phyloP scores from a whole-genome alignment of 176 grass and related monocot species.

The Otatea glauca region DNA sequence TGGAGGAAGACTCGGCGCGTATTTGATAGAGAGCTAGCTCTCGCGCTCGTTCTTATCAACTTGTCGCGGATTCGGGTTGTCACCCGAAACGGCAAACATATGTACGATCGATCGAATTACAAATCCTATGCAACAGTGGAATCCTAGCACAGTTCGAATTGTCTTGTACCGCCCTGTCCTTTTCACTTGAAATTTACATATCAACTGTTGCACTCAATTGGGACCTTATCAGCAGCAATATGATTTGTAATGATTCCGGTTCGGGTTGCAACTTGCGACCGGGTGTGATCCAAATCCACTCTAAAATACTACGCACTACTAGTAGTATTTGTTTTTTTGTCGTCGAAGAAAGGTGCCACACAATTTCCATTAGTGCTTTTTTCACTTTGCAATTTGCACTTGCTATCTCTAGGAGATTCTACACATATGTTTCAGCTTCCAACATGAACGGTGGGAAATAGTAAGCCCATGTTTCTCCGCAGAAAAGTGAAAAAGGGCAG shows the following conservation, averaged over 20 bases:
- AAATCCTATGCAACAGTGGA: not conserved
- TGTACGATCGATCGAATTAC: not conserved
- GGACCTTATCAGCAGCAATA: not conserved
- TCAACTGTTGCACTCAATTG: not conserved
- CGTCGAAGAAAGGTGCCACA: not conserved
- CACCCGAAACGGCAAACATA: not conserved
- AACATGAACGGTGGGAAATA: not conserved
- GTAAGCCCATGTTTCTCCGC: conserved; percentile 30
- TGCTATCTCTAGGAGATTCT: conserved; percentile 23
- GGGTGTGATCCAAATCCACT: conserved; percentile 1
- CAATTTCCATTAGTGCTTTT: not conserved
- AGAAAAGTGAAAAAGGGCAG: not conserved
- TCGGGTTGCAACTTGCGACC: not conserved
- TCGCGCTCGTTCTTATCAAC: conserved; percentile 57
- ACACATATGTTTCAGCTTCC: not conserved
- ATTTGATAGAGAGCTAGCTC: conserved; percentile 31
- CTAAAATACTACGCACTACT: not conserved
- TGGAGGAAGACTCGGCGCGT: not conserved
- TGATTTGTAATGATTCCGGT: not conserved
- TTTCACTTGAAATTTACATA: not conserved
- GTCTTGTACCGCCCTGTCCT: not conserved
- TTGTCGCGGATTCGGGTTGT: conserved; percentile 9
- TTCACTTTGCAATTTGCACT: not conserved
- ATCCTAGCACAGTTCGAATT: not conserved
- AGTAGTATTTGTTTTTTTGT: not conserved